phyloP scores from a whole-genome alignment of 768 basidiomycete genomes.

The Psilocybe azurescens region DNA sequence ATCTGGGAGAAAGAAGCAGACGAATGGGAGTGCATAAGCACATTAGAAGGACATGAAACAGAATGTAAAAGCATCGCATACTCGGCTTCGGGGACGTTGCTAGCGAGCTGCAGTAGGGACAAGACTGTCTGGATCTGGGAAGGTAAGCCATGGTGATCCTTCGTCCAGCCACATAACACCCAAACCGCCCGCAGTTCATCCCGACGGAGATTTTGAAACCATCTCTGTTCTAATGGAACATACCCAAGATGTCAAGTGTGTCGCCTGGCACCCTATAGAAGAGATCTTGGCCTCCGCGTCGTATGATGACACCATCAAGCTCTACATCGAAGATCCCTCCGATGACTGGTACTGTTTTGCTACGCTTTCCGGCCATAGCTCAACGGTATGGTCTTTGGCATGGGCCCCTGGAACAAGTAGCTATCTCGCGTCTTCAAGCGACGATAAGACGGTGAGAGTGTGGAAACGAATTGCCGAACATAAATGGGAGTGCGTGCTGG shows the following conservation, averaged over 20 bases:
- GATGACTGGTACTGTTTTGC: slow-evolving; percentile 94
- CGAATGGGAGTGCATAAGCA: slow-evolving; percentile 85
- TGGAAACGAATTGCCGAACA: slow-evolving; percentile 75
- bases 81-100: slow-evolving; percentile 73
- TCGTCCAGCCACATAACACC: not conserved
- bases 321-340: slow-evolving; percentile 90
- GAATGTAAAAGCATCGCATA: slow-evolving; percentile 95
- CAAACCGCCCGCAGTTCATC: slow-evolving; percentile 61
- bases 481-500: slow-evolving; percentile 65
- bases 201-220: slow-evolving; percentile 94
- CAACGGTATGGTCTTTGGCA: slow-evolving; percentile 92
- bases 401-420: slow-evolving; percentile 74
- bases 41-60: slow-evolving; percentile 93
- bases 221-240: slow-evolving; percentile 97
- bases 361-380: slow-evolving; percentile 80
- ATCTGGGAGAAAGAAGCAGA: slow-evolving; percentile 79
- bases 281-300: slow-evolving; percentile 98
- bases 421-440: slow-evolving; percentile 88
- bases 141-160: slow-evolving; percentile 50
- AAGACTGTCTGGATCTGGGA: slow-evolving; percentile 99
- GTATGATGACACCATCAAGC: slow-evolving; percentile 95
- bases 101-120: slow-evolving; percentile 96
- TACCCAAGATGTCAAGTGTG: slow-evolving; percentile 92
- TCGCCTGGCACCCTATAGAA: slow-evolving; percentile 94
- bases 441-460: slow-evolving; percentile 82